These are phyloP conservation scores for Cymodocea nodosa DNA, from an alignment of 116 monocot species.

Conservation along the genomic window DNA sequence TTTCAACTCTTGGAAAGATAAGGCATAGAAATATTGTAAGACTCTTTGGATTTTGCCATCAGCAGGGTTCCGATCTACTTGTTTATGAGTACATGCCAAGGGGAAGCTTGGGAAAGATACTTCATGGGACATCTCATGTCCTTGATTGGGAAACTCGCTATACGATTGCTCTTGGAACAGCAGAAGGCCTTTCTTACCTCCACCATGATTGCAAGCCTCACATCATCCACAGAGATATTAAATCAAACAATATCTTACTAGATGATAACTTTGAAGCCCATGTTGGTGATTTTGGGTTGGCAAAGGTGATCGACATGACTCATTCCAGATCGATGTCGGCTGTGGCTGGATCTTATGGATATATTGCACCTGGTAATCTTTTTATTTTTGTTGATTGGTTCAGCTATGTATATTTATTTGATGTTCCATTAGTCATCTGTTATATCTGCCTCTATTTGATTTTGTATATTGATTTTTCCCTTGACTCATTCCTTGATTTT, in stretches of 20 bases:
- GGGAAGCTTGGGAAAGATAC: conserved; percentile 79
- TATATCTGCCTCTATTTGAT: too few species aligned
- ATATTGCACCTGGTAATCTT: conserved; percentile 88
- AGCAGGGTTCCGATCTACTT: conserved; percentile 75
- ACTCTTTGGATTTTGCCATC: conserved; percentile 72
- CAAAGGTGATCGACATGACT: conserved; percentile 85
- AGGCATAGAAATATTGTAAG: conserved; percentile 94
- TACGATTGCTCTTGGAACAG: conserved; percentile 76
- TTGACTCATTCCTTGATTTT: too few species aligned
- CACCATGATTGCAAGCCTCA: conserved; percentile 94
- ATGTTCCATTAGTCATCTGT: too few species aligned
- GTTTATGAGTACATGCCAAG: conserved; percentile 87
- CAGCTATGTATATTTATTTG: too few species aligned
- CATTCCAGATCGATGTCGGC: conserved; percentile 91
- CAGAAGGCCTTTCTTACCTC: conserved; percentile 88
- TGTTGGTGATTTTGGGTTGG: conserved; percentile 97
- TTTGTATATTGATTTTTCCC: too few species aligned
- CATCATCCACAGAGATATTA: conserved; percentile 17
- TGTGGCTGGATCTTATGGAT: conserved; percentile 94
- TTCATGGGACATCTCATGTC: conserved; percentile 34
- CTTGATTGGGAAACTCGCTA: conserved; percentile 82
- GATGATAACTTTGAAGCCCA: conserved; percentile 92
- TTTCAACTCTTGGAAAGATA: conserved; percentile 85
- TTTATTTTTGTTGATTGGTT: neutral
- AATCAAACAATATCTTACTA: conserved; percentile 90